Base-by-base conservation (phyloP, 257 asterid species). In the Thymus quinquecostatus region DNA sequence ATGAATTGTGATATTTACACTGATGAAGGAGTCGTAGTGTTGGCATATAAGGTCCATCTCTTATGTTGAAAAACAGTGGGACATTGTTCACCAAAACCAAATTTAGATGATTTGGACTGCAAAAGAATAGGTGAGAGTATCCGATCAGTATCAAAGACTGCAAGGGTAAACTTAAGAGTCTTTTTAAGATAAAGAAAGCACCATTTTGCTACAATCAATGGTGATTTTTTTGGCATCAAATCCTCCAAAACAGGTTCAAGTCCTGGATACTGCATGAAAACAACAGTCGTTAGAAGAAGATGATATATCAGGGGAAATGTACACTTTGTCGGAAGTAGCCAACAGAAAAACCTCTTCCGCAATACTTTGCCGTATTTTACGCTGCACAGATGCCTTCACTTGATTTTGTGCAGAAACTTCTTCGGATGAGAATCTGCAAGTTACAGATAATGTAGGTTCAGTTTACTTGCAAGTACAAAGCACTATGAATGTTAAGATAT, bases 11-110 rank as follows among this genome's bases (percentile, higher is more conserved):
- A 45, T 64, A 72, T 93, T 87, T 83, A 95, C 98, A 95, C 72
- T 92, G 98, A 78, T 95, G 99, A 78, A 95, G 99, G 85, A 95
- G 98, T 47, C 97, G 87, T 68, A 95, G 82, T 29, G 99, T 95
- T n/a, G 99, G 99, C 99, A 95, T 89, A 74, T 95, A 92, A 49
- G 98, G 99, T 74, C 98, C 99, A 78, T 95, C 98, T 43, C 98
- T 97, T 60, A 95, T 71, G 86, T 95, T 95, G 87, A 95, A 95
- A 72, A 95, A 95, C 38, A 95, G 88, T 5, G 99, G 99, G 68
- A 91, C 96, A 72, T 87, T 89, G 88, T 92, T 92, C 77, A 95
- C 98, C 69, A 95, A 83, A 61, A 95, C 99, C 83, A 95, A 76
- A 78, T 95, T 95, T 84, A 95, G 90, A 92, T 95, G 99, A 82